phyloP scores from a whole-genome alignment of 306 rosid genomes.

The Benincasa hispida region DNA sequence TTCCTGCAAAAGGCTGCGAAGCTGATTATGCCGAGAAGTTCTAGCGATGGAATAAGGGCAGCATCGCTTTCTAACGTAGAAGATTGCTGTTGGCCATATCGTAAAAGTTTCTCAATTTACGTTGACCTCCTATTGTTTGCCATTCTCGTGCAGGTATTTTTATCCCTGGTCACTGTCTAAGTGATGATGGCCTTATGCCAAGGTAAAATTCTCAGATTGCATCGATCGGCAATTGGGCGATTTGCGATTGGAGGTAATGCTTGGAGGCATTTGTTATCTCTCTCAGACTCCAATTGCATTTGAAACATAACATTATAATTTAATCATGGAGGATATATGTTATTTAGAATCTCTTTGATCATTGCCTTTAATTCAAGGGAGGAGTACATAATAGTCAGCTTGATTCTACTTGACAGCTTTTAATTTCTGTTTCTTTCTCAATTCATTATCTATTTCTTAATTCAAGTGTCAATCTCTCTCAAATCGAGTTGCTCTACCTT shows the following conservation, averaged over 20 bases:
- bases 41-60: constrained; percentile 33
- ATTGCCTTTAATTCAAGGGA: constrained; percentile 36
- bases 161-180: constrained; percentile 36
- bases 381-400: constrained; percentile 15
- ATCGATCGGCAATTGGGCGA: constrained; percentile 20
- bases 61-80: constrained; percentile 20
- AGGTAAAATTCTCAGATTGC: constrained; percentile 32
- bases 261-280: constrained; percentile 31
- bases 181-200: constrained; percentile 46
- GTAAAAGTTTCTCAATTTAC: constrained; percentile 15
- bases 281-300: constrained; percentile 29
- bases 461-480: background rate
- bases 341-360: constrained; percentile 23
- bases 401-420: constrained; percentile 1
- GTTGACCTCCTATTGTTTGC: constrained; percentile 46
- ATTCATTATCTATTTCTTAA: background rate
- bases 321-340: constrained; percentile 31
- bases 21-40: constrained; percentile 49
- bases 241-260: too few relatives aligned
- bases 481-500: background rate
- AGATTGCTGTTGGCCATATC: constrained; percentile 29
- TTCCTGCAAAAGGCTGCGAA: constrained; percentile 76
- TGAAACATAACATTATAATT: constrained; percentile 34
- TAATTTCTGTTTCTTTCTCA: background rate
- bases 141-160: constrained; percentile 73